Base-by-base conservation (phyloP, 306 rosid species). In the Gastrolobium bilobum region DNA sequence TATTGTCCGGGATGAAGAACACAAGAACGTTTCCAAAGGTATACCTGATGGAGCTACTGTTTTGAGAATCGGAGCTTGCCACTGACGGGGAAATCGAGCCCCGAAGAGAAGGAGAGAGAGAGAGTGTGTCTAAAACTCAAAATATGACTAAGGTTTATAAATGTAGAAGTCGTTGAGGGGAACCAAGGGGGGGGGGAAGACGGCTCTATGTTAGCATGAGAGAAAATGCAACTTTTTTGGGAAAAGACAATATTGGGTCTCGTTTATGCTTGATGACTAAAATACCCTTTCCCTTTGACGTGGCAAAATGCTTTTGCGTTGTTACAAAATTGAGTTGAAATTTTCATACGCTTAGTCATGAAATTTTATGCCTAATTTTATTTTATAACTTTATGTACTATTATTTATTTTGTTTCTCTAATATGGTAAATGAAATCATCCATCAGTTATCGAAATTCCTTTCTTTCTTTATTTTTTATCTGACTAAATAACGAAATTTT, bases 21-120 rank as follows among this genome's bases (percentile, higher is more conserved):
- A 94, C 87, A 63, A 96, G 91, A 37, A 91, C 96, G 72, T 87
- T 88, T 46, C 99, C 99, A 11, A 91, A 91, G 52, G 99, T 98
- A 58, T 91, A 79, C 75, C 99, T 82, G 11, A 96, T 75, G 47
- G 87, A 48, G 35, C 82, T 53, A 1, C 54, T 94, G 13, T 61
- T 85, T 37, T 89, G 82, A 83, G 88, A 75, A 83, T 88, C 89
- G 71, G 91, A 65, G 88, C 88, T 98, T 91, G 93, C 98, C 99
- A 96, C 93, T 81, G 90, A 93, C 93, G 92, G 91, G 92, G 84
- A 68, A 76, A 85, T 73, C 68, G 77, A 83, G 87, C 87, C 79
- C 56, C 14, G 84, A 46, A 65, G 66, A 62, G 73, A 73, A 3
- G 50, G 46, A 20, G 65, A 38, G 38, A 59, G 73, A 63, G 70